Percentiles rank a stretch among this genome's conserved stretches.
phyloP scores from a whole-genome alignment of 1,284 basidiomycete genomes.

The Papiliotrema laurentii region DNA sequence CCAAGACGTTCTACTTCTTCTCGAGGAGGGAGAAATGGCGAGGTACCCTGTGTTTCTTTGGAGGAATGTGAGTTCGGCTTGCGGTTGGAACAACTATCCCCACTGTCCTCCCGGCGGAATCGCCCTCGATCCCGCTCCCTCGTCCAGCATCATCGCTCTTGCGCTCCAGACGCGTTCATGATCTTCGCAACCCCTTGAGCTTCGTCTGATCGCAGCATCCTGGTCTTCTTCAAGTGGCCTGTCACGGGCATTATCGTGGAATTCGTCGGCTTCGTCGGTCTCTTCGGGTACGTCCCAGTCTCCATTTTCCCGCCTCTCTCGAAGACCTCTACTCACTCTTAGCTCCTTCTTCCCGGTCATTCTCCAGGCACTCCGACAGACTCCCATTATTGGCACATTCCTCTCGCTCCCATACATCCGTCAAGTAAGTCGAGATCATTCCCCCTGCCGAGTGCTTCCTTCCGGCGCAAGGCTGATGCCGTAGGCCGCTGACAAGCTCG shows the following conservation, averaged over 20 bases:
- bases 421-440: conserved; percentile 34
- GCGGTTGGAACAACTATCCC: no score
- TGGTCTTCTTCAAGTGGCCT: conserved; percentile 78
- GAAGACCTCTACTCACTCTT: neutral
- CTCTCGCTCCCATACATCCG: conserved; percentile 81
- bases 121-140: neutral
- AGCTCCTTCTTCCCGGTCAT: conserved; percentile 99
- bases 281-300: conserved; percentile 77
- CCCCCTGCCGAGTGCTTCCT: neutral
- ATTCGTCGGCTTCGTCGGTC: conserved; percentile 91
- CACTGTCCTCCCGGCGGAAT: neutral
- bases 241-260: conserved; percentile 91
- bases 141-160: no score
- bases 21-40: conserved; percentile 91
- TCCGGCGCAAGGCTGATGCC: neutral
- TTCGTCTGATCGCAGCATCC: conserved; percentile 20
- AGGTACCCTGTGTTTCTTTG: conserved; percentile 87
- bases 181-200: no score
- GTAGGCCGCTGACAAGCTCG: conserved; percentile 43
- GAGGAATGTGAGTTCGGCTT: conserved; percentile 67
- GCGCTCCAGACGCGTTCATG: no score
- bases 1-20: conserved; percentile 98
- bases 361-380: conserved; percentile 88
- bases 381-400: conserved; percentile 85
- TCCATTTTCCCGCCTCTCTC: neutral